Percentiles rank a stretch among this genome's conserved stretches.
These are phyloP conservation scores for Aureobasidium sp. DNA, from an alignment of 2,329 filamentous ascomycete species.

Conservation along the genomic window DNA sequence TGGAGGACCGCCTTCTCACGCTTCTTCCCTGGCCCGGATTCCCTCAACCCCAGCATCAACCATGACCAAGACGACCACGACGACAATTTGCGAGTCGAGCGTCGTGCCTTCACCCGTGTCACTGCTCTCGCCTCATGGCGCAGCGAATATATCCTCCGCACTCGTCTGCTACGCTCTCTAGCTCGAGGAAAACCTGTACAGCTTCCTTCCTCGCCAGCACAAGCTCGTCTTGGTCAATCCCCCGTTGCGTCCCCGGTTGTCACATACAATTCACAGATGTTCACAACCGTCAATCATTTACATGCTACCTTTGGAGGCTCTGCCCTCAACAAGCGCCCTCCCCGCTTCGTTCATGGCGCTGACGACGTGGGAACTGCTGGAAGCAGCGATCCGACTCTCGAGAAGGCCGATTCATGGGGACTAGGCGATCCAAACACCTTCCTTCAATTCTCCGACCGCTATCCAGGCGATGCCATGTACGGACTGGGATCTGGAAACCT, in stretches of 20 bases:
- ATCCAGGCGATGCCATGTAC: slow-evolving; percentile 65
- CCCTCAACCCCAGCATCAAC: slow-evolving; percentile 34
- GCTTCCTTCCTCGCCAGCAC: slow-evolving; percentile 45
- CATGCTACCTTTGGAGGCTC: slow-evolving; percentile 69
- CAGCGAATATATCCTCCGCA: slow-evolving; percentile 88
- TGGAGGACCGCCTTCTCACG: slow-evolving; percentile 91
- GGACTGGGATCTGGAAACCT: slow-evolving; percentile 70
- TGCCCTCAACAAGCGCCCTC: slow-evolving; percentile 57
- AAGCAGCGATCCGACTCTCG: slow-evolving; percentile 69
- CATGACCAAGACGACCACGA: slow-evolving; percentile 45
- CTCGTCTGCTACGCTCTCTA: slow-evolving; percentile 73
- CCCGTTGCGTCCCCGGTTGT: slow-evolving; percentile 67
- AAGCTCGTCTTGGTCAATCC: slow-evolving; percentile 47
- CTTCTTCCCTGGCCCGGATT: slow-evolving; percentile 73
- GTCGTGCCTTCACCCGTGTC: slow-evolving; percentile 73
- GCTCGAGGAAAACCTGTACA: slow-evolving; percentile 70
- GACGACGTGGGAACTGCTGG: slow-evolving; percentile 72
- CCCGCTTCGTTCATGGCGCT: slow-evolving; percentile 76
- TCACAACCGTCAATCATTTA: slow-evolving; percentile 70
- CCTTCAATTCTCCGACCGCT: slow-evolving; percentile 69
- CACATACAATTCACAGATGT: slow-evolving; percentile 79
- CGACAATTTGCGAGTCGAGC: slow-evolving; percentile 57
- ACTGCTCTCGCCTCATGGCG: slow-evolving; percentile 86
- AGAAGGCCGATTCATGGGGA: slow-evolving; percentile 76
- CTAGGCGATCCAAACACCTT: slow-evolving; percentile 67